Conservation (phyloP, 2,329 filamentous ascomycete species). For the Botrytis fragariae region DNA sequence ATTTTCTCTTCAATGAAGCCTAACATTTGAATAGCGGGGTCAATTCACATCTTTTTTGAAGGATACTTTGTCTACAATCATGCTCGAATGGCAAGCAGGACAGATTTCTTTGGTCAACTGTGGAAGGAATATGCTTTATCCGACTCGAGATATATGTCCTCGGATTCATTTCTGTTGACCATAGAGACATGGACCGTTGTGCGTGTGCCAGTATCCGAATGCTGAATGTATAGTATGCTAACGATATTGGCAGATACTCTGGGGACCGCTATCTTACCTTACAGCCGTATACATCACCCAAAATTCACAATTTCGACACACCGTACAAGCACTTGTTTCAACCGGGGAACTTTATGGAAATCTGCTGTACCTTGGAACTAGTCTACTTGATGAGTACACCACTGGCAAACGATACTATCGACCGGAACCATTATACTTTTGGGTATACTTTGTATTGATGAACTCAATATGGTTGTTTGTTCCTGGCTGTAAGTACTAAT, state of each 20-base stretch:
- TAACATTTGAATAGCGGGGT: conserved; percentile 39
- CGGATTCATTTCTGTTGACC: conserved; percentile 51
- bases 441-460: conserved; percentile 61
- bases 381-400: conserved; percentile 47
- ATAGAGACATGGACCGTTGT: conserved; percentile 54
- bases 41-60: conserved; percentile 37
- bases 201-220: conserved; percentile 5
- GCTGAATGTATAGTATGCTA: neutral
- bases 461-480: conserved; percentile 60
- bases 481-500: conserved; percentile 47
- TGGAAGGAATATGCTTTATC: conserved; percentile 60
- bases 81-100: conserved; percentile 42
- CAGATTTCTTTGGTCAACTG: conserved; percentile 50
- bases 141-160: conserved; percentile 54
- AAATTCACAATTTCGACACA: conserved; percentile 48
- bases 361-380: conserved; percentile 59
- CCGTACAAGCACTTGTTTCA: conserved; percentile 46
- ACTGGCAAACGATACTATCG: conserved; percentile 52
- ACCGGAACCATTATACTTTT: conserved; percentile 60
- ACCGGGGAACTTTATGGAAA: conserved; percentile 47
- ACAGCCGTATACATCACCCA: conserved; percentile 47
- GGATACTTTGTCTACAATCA: conserved; percentile 52
- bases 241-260: conserved; percentile 44
- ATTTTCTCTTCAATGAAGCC: conserved; percentile 28
- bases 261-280: conserved; percentile 58